Percentiles rank a stretch among this genome's conserved stretches.
phyloP scores from a whole-genome alignment of 345 rosid genomes.

The Melastoma malabathricum region DNA sequence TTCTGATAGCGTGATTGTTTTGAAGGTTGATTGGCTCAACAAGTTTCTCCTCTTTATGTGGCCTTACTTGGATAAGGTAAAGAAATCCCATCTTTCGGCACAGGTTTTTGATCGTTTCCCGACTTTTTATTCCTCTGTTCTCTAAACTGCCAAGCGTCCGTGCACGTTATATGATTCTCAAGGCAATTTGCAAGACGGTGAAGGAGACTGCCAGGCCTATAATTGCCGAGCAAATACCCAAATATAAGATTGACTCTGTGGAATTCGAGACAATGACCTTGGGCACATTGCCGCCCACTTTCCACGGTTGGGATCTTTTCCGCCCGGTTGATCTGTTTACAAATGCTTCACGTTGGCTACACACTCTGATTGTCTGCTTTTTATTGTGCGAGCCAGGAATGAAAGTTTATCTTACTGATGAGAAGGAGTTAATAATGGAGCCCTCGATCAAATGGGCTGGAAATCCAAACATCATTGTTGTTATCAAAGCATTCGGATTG shows the following conservation, averaged over 20 bases:
- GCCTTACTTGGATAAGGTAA: conserved; percentile 36
- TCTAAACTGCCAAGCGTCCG: neutral
- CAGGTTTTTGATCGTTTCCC: conserved; percentile 1
- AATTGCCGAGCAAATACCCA: conserved; percentile 82
- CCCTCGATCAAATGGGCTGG: conserved; percentile 81
- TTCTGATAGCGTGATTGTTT: neutral
- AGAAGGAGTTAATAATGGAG: conserved; percentile 92
- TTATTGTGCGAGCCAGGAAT: conserved; percentile 34
- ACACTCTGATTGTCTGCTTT: conserved; percentile 7
- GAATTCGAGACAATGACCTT: conserved; percentile 76
- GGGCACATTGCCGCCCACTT: conserved; percentile 78
- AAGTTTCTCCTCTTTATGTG: conserved; percentile 22
- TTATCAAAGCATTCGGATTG: conserved; percentile 75
- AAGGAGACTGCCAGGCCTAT: conserved; percentile 60
- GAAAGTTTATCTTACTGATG: conserved; percentile 84
- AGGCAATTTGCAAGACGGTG: conserved; percentile 78
- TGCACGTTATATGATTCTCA: conserved; percentile 8
- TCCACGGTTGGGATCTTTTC: conserved; percentile 38
- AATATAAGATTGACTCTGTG: conserved; percentile 75
- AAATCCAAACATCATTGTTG: conserved; percentile 66
- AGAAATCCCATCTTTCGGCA: too few species aligned
- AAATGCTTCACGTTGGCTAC: conserved; percentile 10
- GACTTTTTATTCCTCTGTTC: conserved; percentile 6
- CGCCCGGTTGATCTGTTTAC: neutral
- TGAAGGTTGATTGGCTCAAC: conserved; percentile 36